Evolutionary conservation across 2,329 filamentous ascomycete genomes (phyloP), one percentile per base, ranked within the genome.

Genomic region (Pestalotiopsis sp.): DNA sequence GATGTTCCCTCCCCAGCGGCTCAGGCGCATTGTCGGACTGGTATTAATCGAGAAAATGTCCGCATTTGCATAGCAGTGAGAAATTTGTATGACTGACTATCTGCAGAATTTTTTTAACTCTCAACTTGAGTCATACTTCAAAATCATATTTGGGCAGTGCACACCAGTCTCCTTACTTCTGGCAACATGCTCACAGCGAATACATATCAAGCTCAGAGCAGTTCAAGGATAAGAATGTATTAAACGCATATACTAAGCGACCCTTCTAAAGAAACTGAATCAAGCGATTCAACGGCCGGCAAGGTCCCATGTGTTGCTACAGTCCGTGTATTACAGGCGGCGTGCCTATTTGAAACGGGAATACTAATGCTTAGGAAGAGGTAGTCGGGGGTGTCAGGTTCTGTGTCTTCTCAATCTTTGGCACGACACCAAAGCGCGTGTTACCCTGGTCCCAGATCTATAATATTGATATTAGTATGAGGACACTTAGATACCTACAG

Each of bases 361-460:
- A 13, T 23, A 41, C 49, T 3, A 25, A 17, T 27, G 13, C 20
- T 36, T 61, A 61, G 7, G 59, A 61, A 20, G 59, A 61, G 14
- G 59, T 61, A 36, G 59, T 61, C 0, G 59, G 59, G 77, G 69
- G 31, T 61, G 63, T 45, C 39, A 80, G 67, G 66, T 76, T 77
- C 72, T 81, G 80, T 1, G 70, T 76, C 64, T 76, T 74, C 72
- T 86, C 79, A 41, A 83, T 81, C 73, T 87, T 85, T 72, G 90
- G 87, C 60, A 91, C 86, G 55, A 82, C 82, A 38, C 90, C 89
- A 69, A 91, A 89, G 38, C 85, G 86, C 74, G 79, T 83, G 71
- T 88, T 87, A 65, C 88, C 88, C 67, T 87, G 85, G 74, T 92
- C 89, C 76, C 91, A 92, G 68, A 92, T 84, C 86, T 87, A 69